Base-by-base conservation (phyloP, 495 filamentous ascomycete genomes). In the Achaetomiella virescens region DNA sequence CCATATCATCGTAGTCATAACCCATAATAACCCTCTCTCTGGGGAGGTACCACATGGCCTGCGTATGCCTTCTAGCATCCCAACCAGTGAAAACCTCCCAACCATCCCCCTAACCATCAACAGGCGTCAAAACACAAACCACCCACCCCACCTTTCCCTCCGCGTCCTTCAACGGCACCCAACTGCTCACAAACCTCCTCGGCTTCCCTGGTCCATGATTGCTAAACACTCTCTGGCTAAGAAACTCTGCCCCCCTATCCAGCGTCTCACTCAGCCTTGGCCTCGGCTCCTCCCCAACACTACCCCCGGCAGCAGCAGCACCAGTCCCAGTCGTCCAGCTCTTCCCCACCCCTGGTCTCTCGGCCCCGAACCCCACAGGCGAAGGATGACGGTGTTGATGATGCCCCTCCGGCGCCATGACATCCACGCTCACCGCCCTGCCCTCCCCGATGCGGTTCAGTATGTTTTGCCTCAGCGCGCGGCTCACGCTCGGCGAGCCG, bases 141-240 rank as follows among this genome's bases (percentile, higher is more conserved):
- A 80, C 71, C 63, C 70, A 79, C 17, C 52, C 68, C 17, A 79
- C 68, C 25, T 53, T 53, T 0, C 77, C 79, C 15, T 73, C 62
- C 11, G 65, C 76, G 61, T 81, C 74, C 63, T 77, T 81, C 61
- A 79, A 56, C 21, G 80, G 79, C 52, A 77, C 76, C 80, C 80
- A 82, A 59, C 78, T 75, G 22, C 69, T 73, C n/a, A 76, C 70
- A 45, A 80, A 66, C 63, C 64, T 70, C 56, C 73, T 74, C 56
- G 70, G 62, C 58, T 60, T 68, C 17, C 33, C 48, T 15, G 5
- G 25, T 1, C 18, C 27, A 9, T 27, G 21, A 15, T 5, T 15
- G 1, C 48, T 52, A 33, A 27, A 58, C n/a, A 68, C 53, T 1
- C 66, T 54, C 17, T 63, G 45, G 31, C 64, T 63, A 7, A 67